These are phyloP conservation scores for Solanum medicagineum DNA, from an alignment of 257 asterid genomes.

Conservation along the genomic window DNA sequence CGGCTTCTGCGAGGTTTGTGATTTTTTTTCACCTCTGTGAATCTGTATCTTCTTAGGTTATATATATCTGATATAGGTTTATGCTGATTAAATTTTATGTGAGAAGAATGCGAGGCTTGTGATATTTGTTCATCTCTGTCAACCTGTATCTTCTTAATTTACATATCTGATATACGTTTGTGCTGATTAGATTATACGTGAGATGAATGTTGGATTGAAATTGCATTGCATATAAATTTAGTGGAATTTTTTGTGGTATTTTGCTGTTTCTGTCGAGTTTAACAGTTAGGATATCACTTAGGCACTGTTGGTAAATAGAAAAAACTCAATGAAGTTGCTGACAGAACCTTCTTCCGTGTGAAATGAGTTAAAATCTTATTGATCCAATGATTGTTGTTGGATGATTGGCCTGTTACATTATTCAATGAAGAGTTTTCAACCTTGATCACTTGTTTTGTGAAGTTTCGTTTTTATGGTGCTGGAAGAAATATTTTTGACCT, in stretches of 20 bases:
- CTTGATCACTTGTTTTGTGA: neutral
- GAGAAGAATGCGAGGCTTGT: constrained; percentile 21
- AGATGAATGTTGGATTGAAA: neutral
- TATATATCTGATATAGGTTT: neutral
- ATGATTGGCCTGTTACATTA: neutral
- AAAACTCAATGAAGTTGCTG: neutral
- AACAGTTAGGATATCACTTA: neutral
- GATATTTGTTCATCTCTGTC: neutral
- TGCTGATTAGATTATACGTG: neutral
- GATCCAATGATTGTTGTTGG: neutral
- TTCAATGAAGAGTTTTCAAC: neutral
- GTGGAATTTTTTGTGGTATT: neutral
- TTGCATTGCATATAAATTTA: neutral
- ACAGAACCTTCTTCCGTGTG: neutral
- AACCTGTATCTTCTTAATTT: neutral
- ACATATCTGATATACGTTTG: neutral
- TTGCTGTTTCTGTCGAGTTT: neutral
- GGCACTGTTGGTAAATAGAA: neutral
- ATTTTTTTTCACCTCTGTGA: neutral
- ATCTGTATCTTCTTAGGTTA: neutral
- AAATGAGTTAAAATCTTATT: neutral
- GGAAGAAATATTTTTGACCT: neutral
- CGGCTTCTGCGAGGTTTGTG: constrained; percentile 35
- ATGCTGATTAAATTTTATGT: neutral
- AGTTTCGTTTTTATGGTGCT: neutral